These are phyloP conservation scores for Ceratobasidium sp. DNA, from an alignment of 1,284 basidiomycete species.

Conservation along the genomic window DNA sequence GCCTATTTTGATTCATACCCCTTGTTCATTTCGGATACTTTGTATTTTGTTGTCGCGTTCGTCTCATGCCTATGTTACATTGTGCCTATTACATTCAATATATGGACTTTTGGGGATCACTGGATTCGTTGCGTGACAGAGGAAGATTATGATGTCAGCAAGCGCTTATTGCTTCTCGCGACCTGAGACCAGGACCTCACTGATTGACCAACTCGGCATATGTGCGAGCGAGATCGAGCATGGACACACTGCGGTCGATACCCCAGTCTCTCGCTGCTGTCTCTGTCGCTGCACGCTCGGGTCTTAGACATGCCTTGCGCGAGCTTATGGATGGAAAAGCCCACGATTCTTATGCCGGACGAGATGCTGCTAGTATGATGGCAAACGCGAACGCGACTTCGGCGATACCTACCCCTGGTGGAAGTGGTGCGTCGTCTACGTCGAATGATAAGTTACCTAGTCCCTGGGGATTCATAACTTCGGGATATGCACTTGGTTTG, in stretches of 20 bases:
- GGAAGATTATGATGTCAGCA: slow-evolving; percentile 17
- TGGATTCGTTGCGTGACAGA: background rate
- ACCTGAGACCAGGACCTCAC: background rate
- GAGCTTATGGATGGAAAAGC: slow-evolving; percentile 36
- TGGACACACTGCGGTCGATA: slow-evolving; percentile 41
- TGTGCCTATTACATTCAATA: slow-evolving; percentile 7
- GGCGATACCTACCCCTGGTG: background rate
- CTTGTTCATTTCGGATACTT: slow-evolving; percentile 2
- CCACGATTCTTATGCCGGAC: slow-evolving; percentile 35
- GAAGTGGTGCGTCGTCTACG: background rate
- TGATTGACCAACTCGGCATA: slow-evolving; percentile 11
- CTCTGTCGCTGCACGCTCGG: slow-evolving; percentile 1
- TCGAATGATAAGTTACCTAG: slow-evolving; percentile 60
- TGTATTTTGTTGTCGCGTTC: slow-evolving; percentile 1
- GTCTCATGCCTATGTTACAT: background rate
- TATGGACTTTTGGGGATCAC: slow-evolving; percentile 1
- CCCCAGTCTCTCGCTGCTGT: slow-evolving; percentile 33
- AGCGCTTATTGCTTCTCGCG: slow-evolving; percentile 6
- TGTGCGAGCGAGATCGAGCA: slow-evolving; percentile 15
- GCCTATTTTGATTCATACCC: slow-evolving; percentile 21
- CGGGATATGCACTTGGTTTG: slow-evolving; percentile 74
- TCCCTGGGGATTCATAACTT: slow-evolving; percentile 77
- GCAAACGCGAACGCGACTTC: background rate
- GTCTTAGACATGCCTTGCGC: slow-evolving; percentile 18
- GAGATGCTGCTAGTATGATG: background rate